Conservation (phyloP, 1,139 yeast species). For the Keqinozyma sinolaborantium region DNA sequence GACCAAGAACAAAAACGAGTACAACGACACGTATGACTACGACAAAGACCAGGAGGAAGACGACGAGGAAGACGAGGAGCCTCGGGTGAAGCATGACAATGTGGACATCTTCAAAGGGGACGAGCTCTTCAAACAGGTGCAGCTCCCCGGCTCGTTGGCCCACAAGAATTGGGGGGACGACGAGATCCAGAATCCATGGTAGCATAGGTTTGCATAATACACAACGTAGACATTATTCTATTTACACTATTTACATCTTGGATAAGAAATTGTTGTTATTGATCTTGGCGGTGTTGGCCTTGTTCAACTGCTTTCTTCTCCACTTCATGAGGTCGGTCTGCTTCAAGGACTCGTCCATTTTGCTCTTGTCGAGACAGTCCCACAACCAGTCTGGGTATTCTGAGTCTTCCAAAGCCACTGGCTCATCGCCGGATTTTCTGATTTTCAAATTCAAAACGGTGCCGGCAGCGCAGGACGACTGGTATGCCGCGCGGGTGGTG, state of each 20-base stretch:
- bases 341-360: slow-evolving; percentile 49
- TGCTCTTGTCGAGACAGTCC: slow-evolving; percentile 70
- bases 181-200: slow-evolving; percentile 50
- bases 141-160: slow-evolving; percentile 48
- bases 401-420: slow-evolving; percentile 82
- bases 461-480: slow-evolving; percentile 65
- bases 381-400: slow-evolving; percentile 97
- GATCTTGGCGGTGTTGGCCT: slow-evolving; percentile 63
- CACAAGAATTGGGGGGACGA: slow-evolving; percentile 49
- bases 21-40: slow-evolving; percentile 35
- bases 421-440: slow-evolving; percentile 76
- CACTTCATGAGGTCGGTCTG: slow-evolving; percentile 60
- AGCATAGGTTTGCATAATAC: no score
- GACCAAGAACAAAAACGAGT: slow-evolving; percentile 25
- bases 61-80: slow-evolving; percentile 10
- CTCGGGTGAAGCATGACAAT: slow-evolving; percentile 3
- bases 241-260: slow-evolving; percentile 28
- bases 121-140: slow-evolving; percentile 46
- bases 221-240: no score
- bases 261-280: slow-evolving; percentile 76
- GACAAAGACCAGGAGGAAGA: slow-evolving; percentile 19
- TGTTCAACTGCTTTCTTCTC: slow-evolving; percentile 68
- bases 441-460: slow-evolving; percentile 76
- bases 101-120: slow-evolving; percentile 35
- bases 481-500: slow-evolving; percentile 2